These are phyloP conservation scores for Rhizoclosmatium sp. DNA, from an alignment of 192 early-diverging fungal species.

Conservation along the genomic window DNA sequence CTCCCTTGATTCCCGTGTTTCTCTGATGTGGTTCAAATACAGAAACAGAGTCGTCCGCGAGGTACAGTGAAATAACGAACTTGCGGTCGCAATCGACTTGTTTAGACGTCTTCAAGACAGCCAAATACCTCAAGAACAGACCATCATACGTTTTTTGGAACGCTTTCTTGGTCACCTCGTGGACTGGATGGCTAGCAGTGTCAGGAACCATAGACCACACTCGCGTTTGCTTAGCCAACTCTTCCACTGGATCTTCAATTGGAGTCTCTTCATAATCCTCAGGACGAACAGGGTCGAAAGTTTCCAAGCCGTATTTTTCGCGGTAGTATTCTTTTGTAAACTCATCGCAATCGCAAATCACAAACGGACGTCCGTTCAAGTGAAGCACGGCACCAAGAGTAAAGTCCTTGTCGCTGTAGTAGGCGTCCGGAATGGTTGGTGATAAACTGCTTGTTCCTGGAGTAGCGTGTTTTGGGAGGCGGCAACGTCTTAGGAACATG, in stretches of 20 bases:
- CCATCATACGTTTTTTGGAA: constrained; percentile 49
- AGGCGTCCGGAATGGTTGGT: constrained; percentile 41
- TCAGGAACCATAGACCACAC: constrained; percentile 3
- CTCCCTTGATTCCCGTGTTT: constrained; percentile 64
- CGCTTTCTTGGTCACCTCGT: neutral
- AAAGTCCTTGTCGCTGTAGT: constrained; percentile 62
- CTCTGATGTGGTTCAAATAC: constrained; percentile 64
- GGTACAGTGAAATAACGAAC: constrained; percentile 62
- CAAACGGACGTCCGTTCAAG: constrained; percentile 63
- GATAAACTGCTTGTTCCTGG: constrained; percentile 35
- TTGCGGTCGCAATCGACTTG: constrained; percentile 62
- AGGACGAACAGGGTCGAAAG: constrained; percentile 58
- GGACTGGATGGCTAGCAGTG: neutral
- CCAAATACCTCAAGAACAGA: constrained; percentile 52
- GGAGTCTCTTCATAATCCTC: constrained; percentile 50
- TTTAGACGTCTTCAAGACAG: constrained; percentile 42
- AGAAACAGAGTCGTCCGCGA: constrained; percentile 62
- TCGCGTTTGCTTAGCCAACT: neutral
- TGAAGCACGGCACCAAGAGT: constrained; percentile 63
- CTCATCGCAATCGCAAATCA: constrained; percentile 70
- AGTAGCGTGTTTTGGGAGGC: constrained; percentile 58
- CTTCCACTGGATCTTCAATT: constrained; percentile 10
- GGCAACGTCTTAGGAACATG: constrained; percentile 58
- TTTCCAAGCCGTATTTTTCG: constrained; percentile 60
- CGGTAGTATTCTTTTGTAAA: constrained; percentile 64